These are phyloP conservation scores for Penicillium freii DNA, from an alignment of 2,329 filamentous ascomycete species.

Conservation along the genomic window DNA sequence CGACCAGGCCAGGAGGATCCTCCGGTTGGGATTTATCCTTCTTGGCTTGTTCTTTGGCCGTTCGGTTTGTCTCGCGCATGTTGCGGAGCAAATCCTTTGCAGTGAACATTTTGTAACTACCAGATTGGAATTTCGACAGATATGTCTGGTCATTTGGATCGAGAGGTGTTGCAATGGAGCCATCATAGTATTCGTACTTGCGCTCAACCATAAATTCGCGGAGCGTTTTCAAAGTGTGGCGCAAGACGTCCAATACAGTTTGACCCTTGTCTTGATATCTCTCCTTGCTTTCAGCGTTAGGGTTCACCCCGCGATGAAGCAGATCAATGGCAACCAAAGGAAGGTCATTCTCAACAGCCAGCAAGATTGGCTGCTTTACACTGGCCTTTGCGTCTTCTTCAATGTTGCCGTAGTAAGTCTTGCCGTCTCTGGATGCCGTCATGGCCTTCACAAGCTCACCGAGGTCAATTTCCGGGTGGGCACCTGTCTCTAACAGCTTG, in stretches of 20 bases:
- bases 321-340: conserved; percentile 57
- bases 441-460: conserved; percentile 42
- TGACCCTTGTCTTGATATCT: conserved; percentile 26
- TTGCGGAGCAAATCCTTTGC: conserved; percentile 41
- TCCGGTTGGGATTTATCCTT: background rate
- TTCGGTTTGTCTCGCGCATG: conserved; percentile 40
- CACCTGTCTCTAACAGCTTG: conserved; percentile 64
- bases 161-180: conserved; percentile 1
- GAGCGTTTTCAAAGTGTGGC: conserved; percentile 52
- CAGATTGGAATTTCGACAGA: conserved; percentile 50
- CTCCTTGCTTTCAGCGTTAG: conserved; percentile 56
- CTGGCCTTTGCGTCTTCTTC: conserved; percentile 48
- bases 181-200: background rate
- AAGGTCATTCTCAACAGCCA: conserved; percentile 56
- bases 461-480: conserved; percentile 59
- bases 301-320: conserved; percentile 63
- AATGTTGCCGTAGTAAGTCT: conserved; percentile 45
- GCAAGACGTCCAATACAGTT: conserved; percentile 62
- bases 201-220: conserved; percentile 43
- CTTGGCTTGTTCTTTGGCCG: conserved; percentile 33
- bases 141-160: conserved; percentile 51
- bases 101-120: conserved; percentile 61
- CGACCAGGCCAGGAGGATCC: conserved; percentile 24
- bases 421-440: background rate
- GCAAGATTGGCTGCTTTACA: conserved; percentile 64